A percentile compares a stretch with the other conserved stretches of the same genome.
Evolutionary conservation across 1,284 basidiomycete species (phyloP).

Genomic region (Spongiforma sp.): DNA sequence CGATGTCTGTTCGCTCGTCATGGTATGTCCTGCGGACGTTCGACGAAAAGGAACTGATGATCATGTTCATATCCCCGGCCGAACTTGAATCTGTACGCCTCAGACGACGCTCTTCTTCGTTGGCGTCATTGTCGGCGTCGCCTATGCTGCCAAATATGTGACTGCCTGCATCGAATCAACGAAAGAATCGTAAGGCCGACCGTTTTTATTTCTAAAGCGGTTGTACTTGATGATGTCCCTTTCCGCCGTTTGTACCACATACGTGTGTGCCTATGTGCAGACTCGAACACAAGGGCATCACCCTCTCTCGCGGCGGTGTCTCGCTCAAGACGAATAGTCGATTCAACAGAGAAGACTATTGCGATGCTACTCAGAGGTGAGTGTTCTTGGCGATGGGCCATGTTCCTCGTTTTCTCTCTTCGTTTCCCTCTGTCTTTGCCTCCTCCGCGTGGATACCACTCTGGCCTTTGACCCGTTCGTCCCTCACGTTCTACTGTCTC

Average conservation of each 20-base stretch:
- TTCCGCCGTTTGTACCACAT: background rate
- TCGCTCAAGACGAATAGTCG: constrained; percentile 65
- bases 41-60: no score
- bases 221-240: no score
- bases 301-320: constrained; percentile 60
- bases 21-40: constrained; percentile 34
- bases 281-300: constrained; percentile 58
- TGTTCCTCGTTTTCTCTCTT: background rate
- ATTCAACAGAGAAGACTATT: constrained; percentile 64
- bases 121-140: constrained; percentile 46
- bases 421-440: no score
- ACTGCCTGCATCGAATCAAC: constrained; percentile 47
- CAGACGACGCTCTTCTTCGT: constrained; percentile 53
- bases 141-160: constrained; percentile 42
- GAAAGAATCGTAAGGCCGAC: constrained; percentile 50
- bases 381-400: constrained; percentile 30
- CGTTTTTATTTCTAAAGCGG: background rate
- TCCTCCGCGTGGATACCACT: no score
- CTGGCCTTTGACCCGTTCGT: no score
- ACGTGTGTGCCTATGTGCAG: constrained; percentile 37
- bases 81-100: background rate
- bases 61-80: background rate
- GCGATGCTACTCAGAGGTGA: constrained; percentile 75
- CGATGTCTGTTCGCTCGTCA: constrained; percentile 45
- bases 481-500: no score